Conservation (phyloP, 768 basidiomycete genomes). For the Hypsizygus marmoreus region DNA sequence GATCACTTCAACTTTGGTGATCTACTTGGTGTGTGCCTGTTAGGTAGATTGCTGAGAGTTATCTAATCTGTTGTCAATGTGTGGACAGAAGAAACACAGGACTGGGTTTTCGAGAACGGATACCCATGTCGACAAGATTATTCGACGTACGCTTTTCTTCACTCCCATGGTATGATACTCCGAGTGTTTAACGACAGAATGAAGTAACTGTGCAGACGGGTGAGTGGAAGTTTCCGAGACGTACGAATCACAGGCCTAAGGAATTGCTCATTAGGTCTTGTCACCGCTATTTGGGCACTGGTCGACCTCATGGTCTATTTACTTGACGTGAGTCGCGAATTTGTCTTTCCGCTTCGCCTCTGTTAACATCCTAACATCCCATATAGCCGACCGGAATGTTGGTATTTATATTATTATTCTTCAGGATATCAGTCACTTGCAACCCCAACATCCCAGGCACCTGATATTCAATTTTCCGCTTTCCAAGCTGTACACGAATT, state of each 20-base stretch:
- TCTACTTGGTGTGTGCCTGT: conserved; percentile 32
- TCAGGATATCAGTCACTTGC: neutral
- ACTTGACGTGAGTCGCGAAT: conserved; percentile 14
- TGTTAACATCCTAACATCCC: neutral
- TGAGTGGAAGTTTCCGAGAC: no score
- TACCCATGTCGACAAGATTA: conserved; percentile 39
- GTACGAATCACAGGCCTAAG: no score
- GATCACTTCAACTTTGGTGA: conserved; percentile 40
- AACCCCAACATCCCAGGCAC: conserved; percentile 25
- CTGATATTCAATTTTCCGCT: conserved; percentile 40
- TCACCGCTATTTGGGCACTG: conserved; percentile 31
- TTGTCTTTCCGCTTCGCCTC: neutral
- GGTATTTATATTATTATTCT: conserved; percentile 4
- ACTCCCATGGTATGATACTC: neutral
- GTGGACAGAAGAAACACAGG: conserved; percentile 38
- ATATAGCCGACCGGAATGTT: conserved; percentile 26
- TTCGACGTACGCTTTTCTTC: conserved; percentile 27
- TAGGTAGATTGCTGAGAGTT: neutral
- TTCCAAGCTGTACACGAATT: conserved; percentile 43
- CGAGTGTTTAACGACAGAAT: neutral
- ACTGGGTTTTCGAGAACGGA: conserved; percentile 42
- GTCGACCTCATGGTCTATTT: conserved; percentile 31
- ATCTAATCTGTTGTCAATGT: no score
- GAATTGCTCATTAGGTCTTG: conserved; percentile 11
- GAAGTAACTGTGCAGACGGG: conserved; percentile 36